These are phyloP conservation scores for Oryza punctata DNA, from an alignment of 176 grass and related monocot genomes.

Conservation along the genomic window DNA sequence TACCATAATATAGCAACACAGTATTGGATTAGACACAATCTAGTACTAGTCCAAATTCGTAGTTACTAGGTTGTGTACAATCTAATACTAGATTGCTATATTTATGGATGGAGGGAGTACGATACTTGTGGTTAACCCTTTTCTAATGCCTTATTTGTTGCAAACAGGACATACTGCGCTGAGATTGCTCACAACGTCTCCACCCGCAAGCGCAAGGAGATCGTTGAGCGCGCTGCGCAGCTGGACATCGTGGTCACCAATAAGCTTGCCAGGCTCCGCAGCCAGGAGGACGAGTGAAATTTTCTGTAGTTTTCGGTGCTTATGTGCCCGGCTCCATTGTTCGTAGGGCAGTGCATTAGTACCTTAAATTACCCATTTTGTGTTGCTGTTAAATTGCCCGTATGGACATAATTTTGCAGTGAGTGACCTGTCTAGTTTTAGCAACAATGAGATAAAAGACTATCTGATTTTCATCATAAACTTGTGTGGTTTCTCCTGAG, in stretches of 20 bases:
- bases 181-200: constrained; percentile 79
- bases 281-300: constrained; percentile 84
- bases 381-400: constrained; percentile 1
- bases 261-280: constrained; percentile 70
- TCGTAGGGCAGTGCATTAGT: background rate
- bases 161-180: constrained; percentile 68
- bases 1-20: too few relatives aligned
- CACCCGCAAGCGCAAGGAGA: constrained; percentile 78
- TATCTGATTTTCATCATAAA: background rate
- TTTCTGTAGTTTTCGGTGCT: background rate
- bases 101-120: background rate
- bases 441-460: background rate
- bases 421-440: constrained; percentile 28
- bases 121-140: background rate
- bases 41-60: too few relatives aligned
- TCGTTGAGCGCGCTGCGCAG: constrained; percentile 75
- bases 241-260: constrained; percentile 78
- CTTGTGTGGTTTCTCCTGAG: background rate
- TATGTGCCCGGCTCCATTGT: background rate
- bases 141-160: background rate
- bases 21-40: too few relatives aligned
- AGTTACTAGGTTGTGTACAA: too few relatives aligned
- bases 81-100: too few relatives aligned
- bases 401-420: background rate
- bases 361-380: constrained; percentile 2